Conservation (phyloP, 495 filamentous ascomycete species). For the Talaromyces thailandensis region DNA sequence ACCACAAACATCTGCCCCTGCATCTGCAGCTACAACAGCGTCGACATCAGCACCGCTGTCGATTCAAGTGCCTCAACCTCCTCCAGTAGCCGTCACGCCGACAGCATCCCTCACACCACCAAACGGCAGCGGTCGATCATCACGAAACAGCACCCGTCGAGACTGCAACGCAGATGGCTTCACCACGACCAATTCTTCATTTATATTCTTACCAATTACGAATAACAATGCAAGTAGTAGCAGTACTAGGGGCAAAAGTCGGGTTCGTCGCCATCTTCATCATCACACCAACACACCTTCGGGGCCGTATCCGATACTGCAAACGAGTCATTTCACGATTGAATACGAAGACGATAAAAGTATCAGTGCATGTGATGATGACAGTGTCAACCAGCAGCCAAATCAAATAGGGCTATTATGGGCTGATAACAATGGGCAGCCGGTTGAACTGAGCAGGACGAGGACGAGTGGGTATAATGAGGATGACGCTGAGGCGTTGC, state of each 20-base stretch:
- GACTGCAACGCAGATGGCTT: not conserved
- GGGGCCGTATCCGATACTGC: not conserved
- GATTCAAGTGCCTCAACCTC: not conserved
- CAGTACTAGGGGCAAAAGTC: not conserved
- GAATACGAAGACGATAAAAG: constrained; percentile 2
- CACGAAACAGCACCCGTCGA: not conserved
- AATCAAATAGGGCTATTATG: not conserved
- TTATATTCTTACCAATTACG: not conserved
- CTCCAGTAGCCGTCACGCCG: not conserved
- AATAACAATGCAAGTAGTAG: not conserved
- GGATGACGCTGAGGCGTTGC: not conserved
- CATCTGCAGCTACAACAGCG: not conserved
- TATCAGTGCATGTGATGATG: not conserved
- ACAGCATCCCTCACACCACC: not conserved
- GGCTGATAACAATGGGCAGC: not conserved
- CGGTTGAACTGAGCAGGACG: not conserved
- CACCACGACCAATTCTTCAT: not conserved
- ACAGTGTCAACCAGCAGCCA: not conserved
- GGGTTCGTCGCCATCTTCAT: not conserved
- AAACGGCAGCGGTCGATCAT: not conserved
- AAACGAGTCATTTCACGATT: constrained; percentile 3
- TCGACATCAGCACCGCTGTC: not conserved
- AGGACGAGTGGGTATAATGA: not conserved
- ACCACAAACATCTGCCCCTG: not conserved
- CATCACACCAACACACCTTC: not conserved